Conservation (phyloP, 805 yeast genomes). For the Alloascoidea hylecoeti region DNA sequence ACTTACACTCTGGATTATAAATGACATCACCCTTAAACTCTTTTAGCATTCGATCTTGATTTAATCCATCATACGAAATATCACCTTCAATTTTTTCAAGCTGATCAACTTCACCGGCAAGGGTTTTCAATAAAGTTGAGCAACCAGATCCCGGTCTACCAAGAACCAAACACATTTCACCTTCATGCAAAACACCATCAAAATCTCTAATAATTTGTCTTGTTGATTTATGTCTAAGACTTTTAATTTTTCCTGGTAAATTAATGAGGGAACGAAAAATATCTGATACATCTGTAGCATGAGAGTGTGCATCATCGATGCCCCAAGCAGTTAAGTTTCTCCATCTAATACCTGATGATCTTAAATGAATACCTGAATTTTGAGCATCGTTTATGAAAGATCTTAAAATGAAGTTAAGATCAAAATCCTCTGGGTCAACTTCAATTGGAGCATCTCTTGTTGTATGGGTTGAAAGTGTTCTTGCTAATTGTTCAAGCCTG, state of each 20-base stretch:
- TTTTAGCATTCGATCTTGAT: constrained; percentile 43
- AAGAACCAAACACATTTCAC: constrained; percentile 56
- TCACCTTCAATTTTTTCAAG: constrained; percentile 37
- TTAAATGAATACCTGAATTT: neutral
- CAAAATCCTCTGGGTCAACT: constrained; percentile 30
- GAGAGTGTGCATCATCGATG: constrained; percentile 29
- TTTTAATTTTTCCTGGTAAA: constrained; percentile 9
- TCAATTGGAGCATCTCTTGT: constrained; percentile 29
- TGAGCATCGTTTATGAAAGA: neutral
- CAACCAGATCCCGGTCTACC: constrained; percentile 79
- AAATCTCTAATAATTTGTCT: constrained; percentile 12
- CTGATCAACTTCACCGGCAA: constrained; percentile 40
- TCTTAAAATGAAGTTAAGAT: constrained; percentile 14
- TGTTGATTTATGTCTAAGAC: constrained; percentile 5
- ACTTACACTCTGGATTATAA: constrained; percentile 20
- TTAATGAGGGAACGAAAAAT: constrained; percentile 15
- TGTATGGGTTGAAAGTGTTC: constrained; percentile 34
- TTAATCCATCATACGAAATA: constrained; percentile 46
- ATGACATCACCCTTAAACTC: constrained; percentile 35
- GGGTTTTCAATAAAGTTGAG: constrained; percentile 49
- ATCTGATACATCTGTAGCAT: constrained; percentile 29
- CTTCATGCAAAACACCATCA: constrained; percentile 35
- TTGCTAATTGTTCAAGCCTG: constrained; percentile 32
- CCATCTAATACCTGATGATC: neutral
- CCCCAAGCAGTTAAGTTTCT: constrained; percentile 26